Evolutionary conservation across 2,329 filamentous ascomycete species (phyloP), one percentile per base, ranked within the genome.

Genomic region (Pseudogymnoascus verrucosus): DNA sequence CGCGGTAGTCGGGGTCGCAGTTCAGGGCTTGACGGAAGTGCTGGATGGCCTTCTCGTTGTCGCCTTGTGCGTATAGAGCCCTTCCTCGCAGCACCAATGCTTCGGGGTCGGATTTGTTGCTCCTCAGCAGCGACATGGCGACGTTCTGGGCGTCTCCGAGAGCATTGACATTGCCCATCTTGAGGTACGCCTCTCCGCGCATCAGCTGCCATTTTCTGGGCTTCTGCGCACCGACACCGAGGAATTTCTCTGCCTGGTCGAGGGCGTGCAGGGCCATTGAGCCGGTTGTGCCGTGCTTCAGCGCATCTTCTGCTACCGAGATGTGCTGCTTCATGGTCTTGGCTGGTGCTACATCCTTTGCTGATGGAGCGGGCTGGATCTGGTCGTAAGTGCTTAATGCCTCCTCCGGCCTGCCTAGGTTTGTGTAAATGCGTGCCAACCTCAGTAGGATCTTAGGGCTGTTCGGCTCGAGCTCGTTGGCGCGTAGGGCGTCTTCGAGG

Each of bases 201-300:
- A 99, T 88, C 66, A 98, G 80, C 73, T 89, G 90, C 95, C 95
- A 99, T 77, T 95, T 95, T 73, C 93, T 86, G 39, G 95, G 95
- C 77, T 88, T 90, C 70, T 84, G 81, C 21, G 91, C 91, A n/a
- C 85, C 84, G 10, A 80, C 71, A 10, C 91, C 93, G 4, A 99
- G 83, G 2, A 88, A 83, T 72, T 88, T 88, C 74, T 95, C 91
- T 7, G 95, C 95, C 77, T 95, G 89, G 70, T 98, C 93, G 42
- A 99, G 83, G 8, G 92, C 93, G 76, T 95, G 91, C 62, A 96
- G 80, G 14, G 90, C 91, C 93, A 98, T 95, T 23, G 92, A 96
- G 51, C 91, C 91, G 59, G 89, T 87, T 1, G 88, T 90, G 59
- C 91, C 90, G 62, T 86, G 84, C 62, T 84, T 80, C 60, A 97